These are phyloP conservation scores for Chaetomium cochliodes DNA, from an alignment of 495 filamentous ascomycete genomes.

Conservation along the genomic window DNA sequence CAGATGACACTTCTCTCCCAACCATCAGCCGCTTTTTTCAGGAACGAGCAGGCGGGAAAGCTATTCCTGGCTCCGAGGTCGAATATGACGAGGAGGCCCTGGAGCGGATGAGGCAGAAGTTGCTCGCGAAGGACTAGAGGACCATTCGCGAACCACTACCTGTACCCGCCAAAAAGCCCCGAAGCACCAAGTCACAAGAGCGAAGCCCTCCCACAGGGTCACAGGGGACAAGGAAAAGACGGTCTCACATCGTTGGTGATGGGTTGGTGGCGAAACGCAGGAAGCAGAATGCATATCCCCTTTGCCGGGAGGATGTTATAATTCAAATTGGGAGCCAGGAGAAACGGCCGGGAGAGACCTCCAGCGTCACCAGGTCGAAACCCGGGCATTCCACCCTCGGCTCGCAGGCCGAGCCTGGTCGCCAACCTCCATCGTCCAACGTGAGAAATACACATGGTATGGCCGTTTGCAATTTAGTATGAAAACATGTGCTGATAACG, in stretches of 20 bases:
- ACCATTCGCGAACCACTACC: slow-evolving; percentile 13
- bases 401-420: background rate
- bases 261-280: background rate
- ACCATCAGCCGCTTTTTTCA: slow-evolving; percentile 27
- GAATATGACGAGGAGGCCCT: slow-evolving; percentile 23
- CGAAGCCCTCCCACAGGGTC: background rate
- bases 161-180: slow-evolving; percentile 6
- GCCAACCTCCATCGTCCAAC: background rate
- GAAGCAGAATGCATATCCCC: background rate
- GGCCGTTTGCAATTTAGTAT: background rate
- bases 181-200: background rate
- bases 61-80: too few relatives aligned
- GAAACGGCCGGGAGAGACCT: slow-evolving; percentile 29
- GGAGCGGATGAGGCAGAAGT: slow-evolving; percentile 25
- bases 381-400: background rate
- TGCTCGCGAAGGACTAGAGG: slow-evolving; percentile 30
- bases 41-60: slow-evolving; percentile 7
- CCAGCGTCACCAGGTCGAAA: slow-evolving; percentile 14
- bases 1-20: slow-evolving; percentile 16
- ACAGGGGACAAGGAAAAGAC: slow-evolving; percentile 8
- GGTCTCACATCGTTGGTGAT: slow-evolving; percentile 14
- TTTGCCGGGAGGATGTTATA: slow-evolving; percentile 27
- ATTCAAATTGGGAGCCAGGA: slow-evolving; percentile 44
- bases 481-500: background rate
- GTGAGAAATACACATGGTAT: slow-evolving; percentile 5